Conservation (phyloP, 2,329 filamentous ascomycete species). For the Bipolaris zeicola region DNA sequence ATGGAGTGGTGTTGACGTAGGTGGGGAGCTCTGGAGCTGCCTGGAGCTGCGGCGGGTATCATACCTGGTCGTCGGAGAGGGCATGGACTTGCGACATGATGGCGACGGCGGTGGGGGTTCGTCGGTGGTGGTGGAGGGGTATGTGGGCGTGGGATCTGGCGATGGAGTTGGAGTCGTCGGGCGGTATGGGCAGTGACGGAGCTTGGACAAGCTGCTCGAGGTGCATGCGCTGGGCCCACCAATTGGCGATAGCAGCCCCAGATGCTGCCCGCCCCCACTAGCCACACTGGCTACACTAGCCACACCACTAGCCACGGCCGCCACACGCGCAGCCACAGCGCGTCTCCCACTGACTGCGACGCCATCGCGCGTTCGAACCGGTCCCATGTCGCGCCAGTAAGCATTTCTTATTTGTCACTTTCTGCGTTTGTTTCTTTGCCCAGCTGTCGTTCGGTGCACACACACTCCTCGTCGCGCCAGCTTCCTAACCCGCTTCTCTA, state of each 20-base stretch:
- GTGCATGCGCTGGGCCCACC: slow-evolving; percentile 20
- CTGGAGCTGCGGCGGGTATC: neutral
- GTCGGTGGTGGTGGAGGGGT: neutral
- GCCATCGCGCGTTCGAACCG: neutral
- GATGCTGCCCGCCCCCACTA: slow-evolving; percentile 12
- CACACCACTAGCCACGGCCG: neutral
- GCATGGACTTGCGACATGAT: slow-evolving; percentile 92
- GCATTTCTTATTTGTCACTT: neutral
- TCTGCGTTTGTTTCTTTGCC: neutral
- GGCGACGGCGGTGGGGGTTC: slow-evolving; percentile 36
- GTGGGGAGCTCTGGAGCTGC: slow-evolving; percentile 40
- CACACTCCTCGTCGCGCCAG: slow-evolving; percentile 3
- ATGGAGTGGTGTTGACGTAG: slow-evolving; percentile 34
- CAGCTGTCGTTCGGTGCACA: neutral
- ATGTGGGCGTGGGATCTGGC: neutral
- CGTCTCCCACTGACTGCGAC: neutral
- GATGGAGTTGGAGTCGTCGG: slow-evolving; percentile 8
- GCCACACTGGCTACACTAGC: neutral
- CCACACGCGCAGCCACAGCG: neutral
- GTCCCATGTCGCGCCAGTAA: neutral
- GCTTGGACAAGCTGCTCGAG: slow-evolving; percentile 31
- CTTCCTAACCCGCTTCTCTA: slow-evolving; percentile 26
- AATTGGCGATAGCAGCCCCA: slow-evolving; percentile 16
- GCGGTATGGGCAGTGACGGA: slow-evolving; percentile 22
- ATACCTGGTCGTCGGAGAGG: slow-evolving; percentile 96